Evolutionary conservation across 805 yeast species (phyloP).

Genomic region (Starmerella stigmatis): DNA sequence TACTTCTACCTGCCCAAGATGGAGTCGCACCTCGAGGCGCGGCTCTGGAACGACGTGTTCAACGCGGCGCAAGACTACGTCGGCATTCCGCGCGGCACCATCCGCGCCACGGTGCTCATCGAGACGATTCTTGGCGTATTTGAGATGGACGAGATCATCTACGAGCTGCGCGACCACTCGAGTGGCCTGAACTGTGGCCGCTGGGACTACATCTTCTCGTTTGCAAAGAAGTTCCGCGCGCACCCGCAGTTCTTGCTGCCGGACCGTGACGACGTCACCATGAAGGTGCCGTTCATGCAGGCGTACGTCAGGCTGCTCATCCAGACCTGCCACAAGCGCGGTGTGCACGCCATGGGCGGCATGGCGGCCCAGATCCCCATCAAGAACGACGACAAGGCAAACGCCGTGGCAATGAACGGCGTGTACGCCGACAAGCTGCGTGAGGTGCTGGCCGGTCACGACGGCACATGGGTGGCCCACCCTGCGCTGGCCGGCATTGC

Average conservation of each 20-base stretch:
- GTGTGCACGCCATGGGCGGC: slow-evolving; percentile 69
- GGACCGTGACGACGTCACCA: slow-evolving; percentile 58
- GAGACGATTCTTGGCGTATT: slow-evolving; percentile 65
- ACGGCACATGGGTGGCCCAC: slow-evolving; percentile 72
- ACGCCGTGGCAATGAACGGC: slow-evolving; percentile 54
- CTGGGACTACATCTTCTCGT: slow-evolving; percentile 68
- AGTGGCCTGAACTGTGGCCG: slow-evolving; percentile 68
- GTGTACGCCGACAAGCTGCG: slow-evolving; percentile 59
- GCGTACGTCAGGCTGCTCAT: slow-evolving; percentile 55
- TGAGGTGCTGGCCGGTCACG: slow-evolving; percentile 59
- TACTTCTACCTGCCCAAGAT: slow-evolving; percentile 65
- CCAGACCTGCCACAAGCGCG: slow-evolving; percentile 59
- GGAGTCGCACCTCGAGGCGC: slow-evolving; percentile 69
- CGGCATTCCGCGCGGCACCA: slow-evolving; percentile 55
- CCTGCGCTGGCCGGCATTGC: slow-evolving; percentile 60
- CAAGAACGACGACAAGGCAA: slow-evolving; percentile 51
- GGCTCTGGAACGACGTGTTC: slow-evolving; percentile 66
- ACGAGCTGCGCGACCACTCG: slow-evolving; percentile 59
- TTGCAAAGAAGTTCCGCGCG: slow-evolving; percentile 53
- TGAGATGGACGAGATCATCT: slow-evolving; percentile 70
- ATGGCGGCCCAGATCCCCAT: slow-evolving; percentile 73
- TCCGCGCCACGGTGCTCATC: slow-evolving; percentile 60
- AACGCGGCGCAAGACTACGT: slow-evolving; percentile 53
- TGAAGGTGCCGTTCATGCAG: slow-evolving; percentile 60
- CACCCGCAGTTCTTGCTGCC: slow-evolving; percentile 55